These are phyloP conservation scores for Citrus australasica DNA, from an alignment of 345 rosid genomes.

Conservation along the genomic window DNA sequence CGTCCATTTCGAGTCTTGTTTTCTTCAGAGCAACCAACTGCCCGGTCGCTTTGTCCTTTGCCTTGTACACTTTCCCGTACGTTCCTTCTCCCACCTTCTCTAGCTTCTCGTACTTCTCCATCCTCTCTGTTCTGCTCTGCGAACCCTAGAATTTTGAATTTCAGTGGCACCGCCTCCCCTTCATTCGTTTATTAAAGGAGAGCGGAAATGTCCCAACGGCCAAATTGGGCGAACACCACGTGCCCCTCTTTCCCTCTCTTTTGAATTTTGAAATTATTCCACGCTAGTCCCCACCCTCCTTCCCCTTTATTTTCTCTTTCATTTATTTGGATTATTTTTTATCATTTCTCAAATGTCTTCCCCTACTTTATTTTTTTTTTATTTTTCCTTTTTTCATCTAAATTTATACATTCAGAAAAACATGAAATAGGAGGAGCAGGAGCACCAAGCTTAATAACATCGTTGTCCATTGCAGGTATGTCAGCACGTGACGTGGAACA, in stretches of 20 bases:
- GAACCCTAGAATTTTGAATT: slow-evolving; percentile 1
- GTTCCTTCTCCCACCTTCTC: slow-evolving; percentile 99
- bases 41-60: slow-evolving; percentile 73
- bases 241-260: slow-evolving; percentile 5
- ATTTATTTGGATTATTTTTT: neutral
- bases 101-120: slow-evolving; percentile 97
- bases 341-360: too few species aligned
- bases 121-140: slow-evolving; percentile 7
- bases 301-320: neutral
- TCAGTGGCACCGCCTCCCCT: neutral
- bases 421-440: too few species aligned
- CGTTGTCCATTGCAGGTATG: too few species aligned
- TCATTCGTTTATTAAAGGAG: neutral
- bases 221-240: neutral
- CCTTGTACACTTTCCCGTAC: slow-evolving; percentile 93
- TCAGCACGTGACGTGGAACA: too few species aligned
- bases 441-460: too few species aligned
- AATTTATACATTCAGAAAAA: too few species aligned
- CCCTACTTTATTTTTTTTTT: neutral
- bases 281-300: too few species aligned
- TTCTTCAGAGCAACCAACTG: slow-evolving; percentile 86
- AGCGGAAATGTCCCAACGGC: neutral
- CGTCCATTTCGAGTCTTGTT: slow-evolving; percentile 93
- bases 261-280: slow-evolving; percentile 7
- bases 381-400: neutral